Base-by-base conservation (phyloP, 2,329 filamentous ascomycete genomes). In the Aspergillus hortae region DNA sequence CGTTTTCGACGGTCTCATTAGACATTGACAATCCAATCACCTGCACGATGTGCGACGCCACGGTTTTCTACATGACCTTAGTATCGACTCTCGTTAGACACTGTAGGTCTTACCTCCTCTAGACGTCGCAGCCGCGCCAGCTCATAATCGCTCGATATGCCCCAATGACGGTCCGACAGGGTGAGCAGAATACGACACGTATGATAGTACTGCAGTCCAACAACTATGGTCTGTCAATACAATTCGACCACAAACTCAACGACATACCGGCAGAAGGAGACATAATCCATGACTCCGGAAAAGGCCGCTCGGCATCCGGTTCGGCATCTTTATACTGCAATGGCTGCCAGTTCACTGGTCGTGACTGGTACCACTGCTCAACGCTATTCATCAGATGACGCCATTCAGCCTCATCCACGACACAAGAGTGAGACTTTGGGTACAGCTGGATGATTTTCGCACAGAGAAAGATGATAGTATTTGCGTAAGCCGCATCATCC, bases 161-260 rank as follows among this genome's bases (percentile, higher is more conserved):
- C 57, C 33, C 59, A 61, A 21, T 60, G 57, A 6, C 56, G 54
- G 30, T 67, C 58, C 0, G 62, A 66, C n/a, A 63, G 51, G 3
- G 66, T 63, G 6, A 70, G 56, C 6, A 70, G 61, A 7, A 68
- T 66, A 27, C 60, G 61, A 10, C 66, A 56, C 0, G 69, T 61
- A 45, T 72, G 67, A 21, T 73, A 73, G 46, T 74, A 71, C 41
- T 73, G 70, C 56, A 73, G 52, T 10, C 67, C 70, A 19, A 74
- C 64, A 1, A 70, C 71, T 67, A 44, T 10, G 15, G 12, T 14
- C 2, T 14, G 48, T 23, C 14, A 36, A 14, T 33, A 2, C 19
- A 15, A 17, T 9, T 46, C 44, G n/a, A 25, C 15, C 19, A n/a
- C n/a, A n/a, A 44, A 11, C 6, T 7, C 6, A 36, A 17, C 2